Percentiles rank a stretch among this genome's conserved stretches.
phyloP scores from a whole-genome alignment of 139 green algal genomes.

The Chlamydomonas applanata region DNA sequence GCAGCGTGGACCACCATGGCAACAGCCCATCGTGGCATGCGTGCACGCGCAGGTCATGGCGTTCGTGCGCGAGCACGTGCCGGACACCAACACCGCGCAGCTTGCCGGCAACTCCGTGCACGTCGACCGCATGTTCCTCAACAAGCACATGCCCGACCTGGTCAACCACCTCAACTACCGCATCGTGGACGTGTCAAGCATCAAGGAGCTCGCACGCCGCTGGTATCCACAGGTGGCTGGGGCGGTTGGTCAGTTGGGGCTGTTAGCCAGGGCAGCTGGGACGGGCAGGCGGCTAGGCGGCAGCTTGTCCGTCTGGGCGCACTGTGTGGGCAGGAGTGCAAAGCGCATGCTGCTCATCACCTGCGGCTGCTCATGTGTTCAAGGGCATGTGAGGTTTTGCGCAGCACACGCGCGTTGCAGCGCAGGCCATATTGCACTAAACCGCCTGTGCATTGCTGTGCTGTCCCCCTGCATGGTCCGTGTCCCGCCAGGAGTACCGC shows the following conservation, averaged over 20 bases:
- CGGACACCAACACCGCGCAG: slow-evolving; percentile 7
- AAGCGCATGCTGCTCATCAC: too few relatives aligned
- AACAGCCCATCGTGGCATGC: too few relatives aligned
- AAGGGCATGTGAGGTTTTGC: too few relatives aligned
- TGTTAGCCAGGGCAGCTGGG: too few relatives aligned
- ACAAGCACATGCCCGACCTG: slow-evolving; percentile 82
- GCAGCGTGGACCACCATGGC: too few relatives aligned
- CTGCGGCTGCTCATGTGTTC: too few relatives aligned
- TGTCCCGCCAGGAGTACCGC: slow-evolving; percentile 29
- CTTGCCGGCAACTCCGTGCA: slow-evolving; percentile 85
- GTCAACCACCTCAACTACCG: slow-evolving; percentile 77
- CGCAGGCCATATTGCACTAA: not conserved
- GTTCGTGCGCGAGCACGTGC: slow-evolving; percentile 16
- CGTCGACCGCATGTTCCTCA: slow-evolving; percentile 85
- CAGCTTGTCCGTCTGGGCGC: too few relatives aligned
- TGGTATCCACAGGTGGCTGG: slow-evolving; percentile 22
- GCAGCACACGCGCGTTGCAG: too few relatives aligned
- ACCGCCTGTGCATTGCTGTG: not conserved
- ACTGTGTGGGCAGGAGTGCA: too few relatives aligned
- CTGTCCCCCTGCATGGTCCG: too few relatives aligned
- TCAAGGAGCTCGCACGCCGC: slow-evolving; percentile 67
- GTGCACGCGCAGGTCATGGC: slow-evolving; percentile 1
- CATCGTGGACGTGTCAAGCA: slow-evolving; percentile 88
- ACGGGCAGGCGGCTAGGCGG: too few relatives aligned
- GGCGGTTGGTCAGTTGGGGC: too few relatives aligned